Percentiles rank a stretch among this genome's conserved stretches.
phyloP scores from a whole-genome alignment of 2,329 filamentous ascomycete genomes.

The Fusarium siculi region DNA sequence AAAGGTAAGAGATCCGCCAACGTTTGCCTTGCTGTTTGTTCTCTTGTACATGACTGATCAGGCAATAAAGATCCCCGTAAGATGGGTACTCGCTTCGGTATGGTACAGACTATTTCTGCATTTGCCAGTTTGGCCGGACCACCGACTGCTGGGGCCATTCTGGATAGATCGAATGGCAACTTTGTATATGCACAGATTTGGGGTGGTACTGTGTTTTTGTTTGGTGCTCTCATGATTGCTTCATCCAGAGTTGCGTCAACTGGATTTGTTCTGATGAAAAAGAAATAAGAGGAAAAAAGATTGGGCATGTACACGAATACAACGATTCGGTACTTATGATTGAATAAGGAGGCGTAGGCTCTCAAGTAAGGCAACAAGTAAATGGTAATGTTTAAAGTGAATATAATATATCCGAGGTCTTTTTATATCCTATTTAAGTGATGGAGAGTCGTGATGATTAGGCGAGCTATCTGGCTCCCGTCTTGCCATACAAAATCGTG shows the following conservation, averaged over 20 bases:
- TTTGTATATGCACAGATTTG: conserved; percentile 60
- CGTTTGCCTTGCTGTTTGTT: neutral
- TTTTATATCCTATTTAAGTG: conserved; percentile 22
- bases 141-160: conserved; percentile 49
- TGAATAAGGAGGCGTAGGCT: neutral
- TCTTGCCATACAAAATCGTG: conserved; percentile 74
- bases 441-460: conserved; percentile 51
- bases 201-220: conserved; percentile 55
- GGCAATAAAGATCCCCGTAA: conserved; percentile 49
- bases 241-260: conserved; percentile 50
- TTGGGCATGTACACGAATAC: neutral
- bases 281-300: conserved; percentile 27
- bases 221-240: conserved; percentile 47
- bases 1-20: neutral
- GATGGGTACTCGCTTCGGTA: conserved; percentile 56
- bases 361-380: neutral
- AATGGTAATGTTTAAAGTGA: conserved; percentile 30
- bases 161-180: conserved; percentile 38
- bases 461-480: conserved; percentile 64
- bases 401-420: neutral
- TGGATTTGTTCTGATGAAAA: conserved; percentile 52
- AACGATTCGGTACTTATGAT: neutral
- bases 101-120: conserved; percentile 54
- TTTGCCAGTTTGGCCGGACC: conserved; percentile 57
- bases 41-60: neutral